Percentiles rank a stretch among this genome's conserved stretches.
Conservation (phyloP, 116 monocot species). For the Papilionanthe hybrid region DNA sequence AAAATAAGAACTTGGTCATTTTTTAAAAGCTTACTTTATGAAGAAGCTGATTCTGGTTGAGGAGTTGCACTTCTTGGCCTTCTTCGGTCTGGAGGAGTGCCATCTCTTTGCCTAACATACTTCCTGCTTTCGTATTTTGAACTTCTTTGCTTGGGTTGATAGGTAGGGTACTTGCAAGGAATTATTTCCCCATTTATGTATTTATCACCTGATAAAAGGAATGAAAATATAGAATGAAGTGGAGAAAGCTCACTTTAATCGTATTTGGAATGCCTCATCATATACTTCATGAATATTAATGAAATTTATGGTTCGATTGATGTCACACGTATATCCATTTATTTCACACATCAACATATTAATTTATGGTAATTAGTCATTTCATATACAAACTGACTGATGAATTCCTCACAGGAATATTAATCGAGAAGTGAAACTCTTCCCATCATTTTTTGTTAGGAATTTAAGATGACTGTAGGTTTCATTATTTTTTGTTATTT, state of each 20-base stretch:
- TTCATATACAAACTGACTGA: too few relatives aligned
- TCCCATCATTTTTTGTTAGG: too few relatives aligned
- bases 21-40: conserved; percentile 7
- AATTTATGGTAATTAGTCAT: too few relatives aligned
- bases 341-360: background rate
- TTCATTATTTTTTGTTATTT: background rate
- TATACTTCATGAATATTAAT: background rate
- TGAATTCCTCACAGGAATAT: too few relatives aligned
- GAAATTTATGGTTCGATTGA: background rate
- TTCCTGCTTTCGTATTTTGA: conserved; percentile 85
- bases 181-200: conserved; percentile 99
- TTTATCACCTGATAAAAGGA: conserved; percentile 66
- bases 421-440: too few relatives aligned
- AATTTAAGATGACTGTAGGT: background rate
- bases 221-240: background rate
- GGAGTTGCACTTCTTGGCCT: conserved; percentile 14
- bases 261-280: too few relatives aligned
- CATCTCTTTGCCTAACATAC: conserved; percentile 77
- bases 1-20: background rate
- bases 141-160: conserved; percentile 79
- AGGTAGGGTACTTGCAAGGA: conserved; percentile 84
- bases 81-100: conserved; percentile 47
- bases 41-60: conserved; percentile 13
- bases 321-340: background rate
- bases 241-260: background rate